Evolutionary conservation across 768 basidiomycete species (phyloP).

Genomic region (Pholiota microspora): DNA sequence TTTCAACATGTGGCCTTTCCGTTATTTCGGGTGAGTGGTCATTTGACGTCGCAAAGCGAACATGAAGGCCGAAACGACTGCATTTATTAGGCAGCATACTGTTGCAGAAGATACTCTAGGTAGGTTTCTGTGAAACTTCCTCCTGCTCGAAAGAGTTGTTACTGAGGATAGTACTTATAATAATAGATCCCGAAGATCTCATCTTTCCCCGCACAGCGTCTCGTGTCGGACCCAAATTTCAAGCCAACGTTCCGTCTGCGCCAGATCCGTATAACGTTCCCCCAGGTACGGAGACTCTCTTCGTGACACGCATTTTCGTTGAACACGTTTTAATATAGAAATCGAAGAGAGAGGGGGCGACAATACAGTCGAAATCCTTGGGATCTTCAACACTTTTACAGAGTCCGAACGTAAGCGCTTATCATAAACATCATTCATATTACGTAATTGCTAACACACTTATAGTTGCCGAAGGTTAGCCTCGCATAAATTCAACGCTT

Average conservation of each 20-base stretch:
- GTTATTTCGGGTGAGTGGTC: constrained; percentile 88
- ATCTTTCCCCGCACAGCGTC: constrained; percentile 94
- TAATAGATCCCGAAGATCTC: constrained; percentile 88
- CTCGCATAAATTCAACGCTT: not conserved
- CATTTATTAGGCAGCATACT: constrained; percentile 69
- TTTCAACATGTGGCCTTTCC: constrained; percentile 90
- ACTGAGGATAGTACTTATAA: constrained; percentile 12
- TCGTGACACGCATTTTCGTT: not conserved
- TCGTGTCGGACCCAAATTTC: constrained; percentile 86
- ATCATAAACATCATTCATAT: constrained; percentile 13
- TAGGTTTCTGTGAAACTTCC: constrained; percentile 32
- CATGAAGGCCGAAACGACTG: constrained; percentile 5
- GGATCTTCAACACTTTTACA: constrained; percentile 61
- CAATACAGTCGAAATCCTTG: constrained; percentile 69
- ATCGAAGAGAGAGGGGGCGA: constrained; percentile 70
- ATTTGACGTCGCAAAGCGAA: not conserved
- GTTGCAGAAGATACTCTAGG: constrained; percentile 90
- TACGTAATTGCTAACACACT: constrained; percentile 20
- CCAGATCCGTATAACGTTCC: constrained; percentile 39
- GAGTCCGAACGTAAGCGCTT: constrained; percentile 61
- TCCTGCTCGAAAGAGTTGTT: too few relatives aligned
- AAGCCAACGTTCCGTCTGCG: constrained; percentile 56
- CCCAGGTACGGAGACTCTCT: constrained; percentile 28
- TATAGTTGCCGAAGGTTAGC: constrained; percentile 59
- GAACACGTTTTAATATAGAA: constrained; percentile 31